Conservation (phyloP, 2,329 filamentous ascomycete species). For the Colletotrichum ledebouriae region DNA sequence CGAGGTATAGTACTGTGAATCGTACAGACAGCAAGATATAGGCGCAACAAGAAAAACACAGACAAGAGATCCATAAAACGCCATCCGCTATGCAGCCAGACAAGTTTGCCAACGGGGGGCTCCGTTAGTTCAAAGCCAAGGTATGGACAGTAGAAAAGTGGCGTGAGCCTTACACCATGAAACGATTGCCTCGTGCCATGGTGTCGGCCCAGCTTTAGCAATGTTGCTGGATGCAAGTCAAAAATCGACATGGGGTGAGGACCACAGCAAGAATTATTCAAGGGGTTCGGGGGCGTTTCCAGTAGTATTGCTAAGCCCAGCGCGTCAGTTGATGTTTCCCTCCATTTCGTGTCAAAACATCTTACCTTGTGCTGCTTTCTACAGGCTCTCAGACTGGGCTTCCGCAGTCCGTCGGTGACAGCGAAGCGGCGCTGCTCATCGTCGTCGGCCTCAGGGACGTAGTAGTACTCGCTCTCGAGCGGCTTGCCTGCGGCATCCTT, state of each 20-base stretch:
- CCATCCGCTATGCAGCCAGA: conserved; percentile 44
- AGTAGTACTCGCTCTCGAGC: conserved; percentile 97
- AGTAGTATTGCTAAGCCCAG: conserved; percentile 73
- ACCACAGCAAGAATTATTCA: conserved; percentile 49
- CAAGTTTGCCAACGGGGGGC: conserved; percentile 27
- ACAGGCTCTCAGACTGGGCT: conserved; percentile 89
- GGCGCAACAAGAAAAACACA: conserved; percentile 5
- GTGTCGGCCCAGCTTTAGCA: conserved; percentile 28
- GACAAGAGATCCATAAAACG: conserved; percentile 31
- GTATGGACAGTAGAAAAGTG: conserved; percentile 36
- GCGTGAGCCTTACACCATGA: conserved; percentile 12
- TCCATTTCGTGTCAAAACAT: conserved; percentile 32
- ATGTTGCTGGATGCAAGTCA: conserved; percentile 19
- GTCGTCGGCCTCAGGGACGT: conserved; percentile 87
- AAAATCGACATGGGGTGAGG: conserved; percentile 19
- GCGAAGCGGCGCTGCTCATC: conserved; percentile 84
- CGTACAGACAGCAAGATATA: conserved; percentile 28
- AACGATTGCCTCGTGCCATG: not conserved
- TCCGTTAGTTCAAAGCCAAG: conserved; percentile 26
- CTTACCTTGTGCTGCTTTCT: conserved; percentile 97
- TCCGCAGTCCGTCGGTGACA: conserved; percentile 87
- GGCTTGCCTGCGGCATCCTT: conserved; percentile 96
- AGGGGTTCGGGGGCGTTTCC: conserved; percentile 74
- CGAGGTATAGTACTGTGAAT: conserved; percentile 39
- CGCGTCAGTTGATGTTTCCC: conserved; percentile 42